Conservation (phyloP, 1,139 yeast species). For the Pichia inconspicua region DNA sequence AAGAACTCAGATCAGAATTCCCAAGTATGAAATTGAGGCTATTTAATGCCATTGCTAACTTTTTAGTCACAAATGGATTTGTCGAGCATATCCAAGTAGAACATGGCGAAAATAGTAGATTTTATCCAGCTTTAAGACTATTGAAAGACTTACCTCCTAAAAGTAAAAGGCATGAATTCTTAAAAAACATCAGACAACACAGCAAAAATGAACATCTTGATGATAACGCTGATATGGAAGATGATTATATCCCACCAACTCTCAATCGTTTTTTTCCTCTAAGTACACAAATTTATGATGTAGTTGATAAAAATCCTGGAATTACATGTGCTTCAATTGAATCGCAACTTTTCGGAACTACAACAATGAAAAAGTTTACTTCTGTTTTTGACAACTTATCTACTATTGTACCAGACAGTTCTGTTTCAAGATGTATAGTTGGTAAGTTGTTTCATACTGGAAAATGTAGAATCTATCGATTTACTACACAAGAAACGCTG, state of each 20-base stretch:
- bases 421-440: slow-evolving; percentile 29
- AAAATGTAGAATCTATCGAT: slow-evolving; percentile 62
- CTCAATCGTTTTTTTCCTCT: slow-evolving; percentile 48
- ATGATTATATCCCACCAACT: slow-evolving; percentile 25
- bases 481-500: slow-evolving; percentile 38
- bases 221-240: slow-evolving; percentile 2
- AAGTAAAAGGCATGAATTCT: slow-evolving; percentile 14
- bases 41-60: slow-evolving; percentile 12
- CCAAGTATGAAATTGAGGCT: slow-evolving; percentile 11
- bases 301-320: slow-evolving; percentile 39
- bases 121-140: slow-evolving; percentile 20
- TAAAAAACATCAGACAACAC: slow-evolving; percentile 10
- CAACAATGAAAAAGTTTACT: slow-evolving; percentile 9
- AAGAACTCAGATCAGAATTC: slow-evolving; percentile 48
- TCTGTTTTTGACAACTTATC: slow-evolving; percentile 10
- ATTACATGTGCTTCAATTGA: slow-evolving; percentile 50
- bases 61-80: slow-evolving; percentile 14
- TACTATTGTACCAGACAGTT: slow-evolving; percentile 6
- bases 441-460: slow-evolving; percentile 70
- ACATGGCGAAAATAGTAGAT: slow-evolving; percentile 19
- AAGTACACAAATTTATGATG: slow-evolving; percentile 51
- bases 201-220: background rate
- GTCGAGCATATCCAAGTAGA: slow-evolving; percentile 20
- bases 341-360: slow-evolving; percentile 41
- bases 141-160: slow-evolving; percentile 29